These are phyloP conservation scores for Claviceps sorghi DNA, from an alignment of 2,329 filamentous ascomycete genomes.

Conservation along the genomic window DNA sequence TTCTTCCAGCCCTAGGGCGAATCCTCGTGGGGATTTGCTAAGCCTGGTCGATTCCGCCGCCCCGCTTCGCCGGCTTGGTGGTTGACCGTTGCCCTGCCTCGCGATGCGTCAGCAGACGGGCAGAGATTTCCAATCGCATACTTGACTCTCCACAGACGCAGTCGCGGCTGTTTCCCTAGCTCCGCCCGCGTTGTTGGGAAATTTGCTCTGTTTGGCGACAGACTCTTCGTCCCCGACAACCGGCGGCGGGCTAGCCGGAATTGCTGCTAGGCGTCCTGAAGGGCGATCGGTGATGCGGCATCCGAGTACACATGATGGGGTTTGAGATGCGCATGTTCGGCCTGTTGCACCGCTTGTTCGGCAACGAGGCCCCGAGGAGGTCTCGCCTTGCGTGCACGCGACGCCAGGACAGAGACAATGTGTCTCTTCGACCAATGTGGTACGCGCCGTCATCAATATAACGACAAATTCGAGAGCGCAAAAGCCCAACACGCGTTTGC, in stretches of 20 bases:
- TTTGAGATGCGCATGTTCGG: not conserved
- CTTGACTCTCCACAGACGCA: not conserved
- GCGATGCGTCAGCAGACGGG: slow-evolving; percentile 10
- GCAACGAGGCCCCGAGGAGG: not conserved
- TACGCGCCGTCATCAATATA: not conserved
- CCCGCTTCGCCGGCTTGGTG: slow-evolving; percentile 2
- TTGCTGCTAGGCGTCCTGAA: not conserved
- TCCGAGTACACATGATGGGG: not conserved
- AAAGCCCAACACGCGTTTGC: no score
- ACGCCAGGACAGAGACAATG: not conserved
- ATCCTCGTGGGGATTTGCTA: slow-evolving; percentile 5
- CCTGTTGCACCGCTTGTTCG: slow-evolving; percentile 3
- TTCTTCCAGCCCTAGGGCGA: not conserved
- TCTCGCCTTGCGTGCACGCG: not conserved
- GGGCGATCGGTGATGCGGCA: not conserved
- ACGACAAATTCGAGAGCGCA: no score
- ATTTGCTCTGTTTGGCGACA: not conserved
- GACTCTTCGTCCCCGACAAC: not conserved
- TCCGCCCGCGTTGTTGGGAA: not conserved
- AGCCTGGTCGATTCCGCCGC: slow-evolving; percentile 4
- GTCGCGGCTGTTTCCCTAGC: slow-evolving; percentile 1
- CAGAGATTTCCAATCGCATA: slow-evolving; percentile 9
- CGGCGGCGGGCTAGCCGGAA: not conserved
- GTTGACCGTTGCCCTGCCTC: slow-evolving; percentile 5
- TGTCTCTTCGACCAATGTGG: not conserved